Evolutionary conservation across 2,329 filamentous ascomycete species (phyloP).

Genomic region (Fusarium acutatum): DNA sequence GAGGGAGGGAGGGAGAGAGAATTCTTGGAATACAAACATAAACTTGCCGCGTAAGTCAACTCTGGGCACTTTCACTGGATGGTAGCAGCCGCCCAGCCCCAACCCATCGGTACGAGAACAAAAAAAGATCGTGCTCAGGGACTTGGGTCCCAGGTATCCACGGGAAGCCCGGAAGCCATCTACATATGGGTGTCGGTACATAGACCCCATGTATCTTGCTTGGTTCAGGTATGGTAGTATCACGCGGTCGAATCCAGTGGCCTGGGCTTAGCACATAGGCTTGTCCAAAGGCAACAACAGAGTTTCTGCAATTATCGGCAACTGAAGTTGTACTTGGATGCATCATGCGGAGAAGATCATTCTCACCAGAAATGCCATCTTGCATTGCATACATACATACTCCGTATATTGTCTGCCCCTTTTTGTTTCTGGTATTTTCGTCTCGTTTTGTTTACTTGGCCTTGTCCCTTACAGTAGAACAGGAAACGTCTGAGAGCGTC

Average conservation of each 20-base stretch:
- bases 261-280: constrained; percentile 19
- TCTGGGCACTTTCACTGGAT: constrained; percentile 17
- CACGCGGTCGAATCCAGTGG: constrained; percentile 17
- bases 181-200: not conserved
- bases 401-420: not conserved
- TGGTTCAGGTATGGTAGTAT: not conserved
- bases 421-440: not conserved
- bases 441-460: constrained; percentile 20
- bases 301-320: not conserved
- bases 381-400: not conserved
- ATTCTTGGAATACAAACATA: constrained; percentile 6
- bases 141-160: constrained; percentile 7
- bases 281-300: constrained; percentile 1
- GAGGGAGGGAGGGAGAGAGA: not conserved
- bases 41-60: constrained; percentile 16
- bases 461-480: not conserved
- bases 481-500: constrained; percentile 19
- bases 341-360: constrained; percentile 11
- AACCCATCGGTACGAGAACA: constrained; percentile 16
- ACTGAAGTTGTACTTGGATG: not conserved
- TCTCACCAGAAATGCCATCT: not conserved
- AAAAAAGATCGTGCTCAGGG: not conserved
- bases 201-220: not conserved
- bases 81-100: constrained; percentile 12
- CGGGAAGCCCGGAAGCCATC: not conserved